Evolutionary conservation across 805 yeast species (phyloP).

Genomic region (Sugiyamaella boreocaroliniensis): DNA sequence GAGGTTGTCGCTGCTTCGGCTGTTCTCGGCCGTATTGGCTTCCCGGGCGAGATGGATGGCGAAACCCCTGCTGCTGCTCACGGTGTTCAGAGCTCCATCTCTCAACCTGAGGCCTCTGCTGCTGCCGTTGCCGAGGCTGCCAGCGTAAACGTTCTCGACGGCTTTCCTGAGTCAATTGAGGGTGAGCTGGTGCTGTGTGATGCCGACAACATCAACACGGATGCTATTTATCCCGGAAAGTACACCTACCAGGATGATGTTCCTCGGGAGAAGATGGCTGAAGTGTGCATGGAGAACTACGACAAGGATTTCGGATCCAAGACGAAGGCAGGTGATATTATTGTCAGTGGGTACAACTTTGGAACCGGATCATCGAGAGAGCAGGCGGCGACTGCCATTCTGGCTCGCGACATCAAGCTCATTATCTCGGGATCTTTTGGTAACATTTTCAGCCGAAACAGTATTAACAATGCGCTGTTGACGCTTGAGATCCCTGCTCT

Average conservation of each 20-base stretch:
- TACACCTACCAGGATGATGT: conserved; percentile 98
- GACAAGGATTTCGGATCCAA: conserved; percentile 80
- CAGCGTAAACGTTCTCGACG: conserved; percentile 67
- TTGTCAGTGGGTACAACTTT: conserved; percentile 88
- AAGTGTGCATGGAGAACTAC: conserved; percentile 98
- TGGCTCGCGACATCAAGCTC: conserved; percentile 86
- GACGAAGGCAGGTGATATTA: conserved; percentile 81
- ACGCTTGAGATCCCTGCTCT: conserved; percentile 90
- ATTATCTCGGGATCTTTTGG: conserved; percentile 98
- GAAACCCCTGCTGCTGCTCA: conserved; percentile 40
- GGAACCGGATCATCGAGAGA: conserved; percentile 99
- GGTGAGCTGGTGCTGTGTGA: conserved; percentile 95
- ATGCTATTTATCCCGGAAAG: conserved; percentile 98
- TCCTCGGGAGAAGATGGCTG: conserved; percentile 91
- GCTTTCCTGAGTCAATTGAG: conserved; percentile 81
- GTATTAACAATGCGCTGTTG: conserved; percentile 90
- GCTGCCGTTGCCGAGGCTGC: conserved; percentile 28
- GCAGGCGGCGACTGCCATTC: conserved; percentile 97
- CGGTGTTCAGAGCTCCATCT: conserved; percentile 40
- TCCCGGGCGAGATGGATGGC: conserved; percentile 80
- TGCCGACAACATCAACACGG: conserved; percentile 90
- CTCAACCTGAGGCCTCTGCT: conserved; percentile 24
- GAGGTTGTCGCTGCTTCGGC: conserved; percentile 99
- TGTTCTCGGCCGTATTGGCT: conserved; percentile 85
- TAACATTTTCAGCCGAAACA: conserved; percentile 90